phyloP scores from a whole-genome alignment of 805 yeast genomes.

The Candida schatavii region DNA sequence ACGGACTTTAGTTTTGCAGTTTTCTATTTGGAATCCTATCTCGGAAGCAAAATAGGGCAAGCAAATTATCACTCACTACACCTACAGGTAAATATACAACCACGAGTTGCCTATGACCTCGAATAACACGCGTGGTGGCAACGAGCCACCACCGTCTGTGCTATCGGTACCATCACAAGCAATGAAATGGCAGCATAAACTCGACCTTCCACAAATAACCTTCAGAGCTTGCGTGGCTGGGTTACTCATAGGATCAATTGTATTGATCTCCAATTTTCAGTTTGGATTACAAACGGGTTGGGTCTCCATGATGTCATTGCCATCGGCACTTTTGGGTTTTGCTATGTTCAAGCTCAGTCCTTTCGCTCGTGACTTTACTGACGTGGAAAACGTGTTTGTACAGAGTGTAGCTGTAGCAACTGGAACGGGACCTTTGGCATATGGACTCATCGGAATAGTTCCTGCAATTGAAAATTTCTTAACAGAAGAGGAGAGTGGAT shows the following conservation, averaged over 20 bases:
- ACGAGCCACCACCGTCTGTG: too few relatives aligned
- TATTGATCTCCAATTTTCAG: constrained; percentile 87
- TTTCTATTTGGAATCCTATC: too few relatives aligned
- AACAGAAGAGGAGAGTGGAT: constrained; percentile 74
- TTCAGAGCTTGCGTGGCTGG: constrained; percentile 74
- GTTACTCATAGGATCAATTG: constrained; percentile 78
- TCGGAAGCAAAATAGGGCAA: too few relatives aligned
- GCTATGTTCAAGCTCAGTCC: constrained; percentile 69
- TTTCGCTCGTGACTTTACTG: constrained; percentile 49
- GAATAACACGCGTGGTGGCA: too few relatives aligned
- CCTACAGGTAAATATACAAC: too few relatives aligned
- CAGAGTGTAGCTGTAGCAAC: constrained; percentile 95
- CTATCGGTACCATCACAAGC: neutral
- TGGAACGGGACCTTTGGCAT: constrained; percentile 96
- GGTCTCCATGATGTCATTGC: constrained; percentile 99
- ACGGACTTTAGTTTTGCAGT: too few relatives aligned
- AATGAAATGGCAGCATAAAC: constrained; percentile 44
- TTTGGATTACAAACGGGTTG: constrained; percentile 97
- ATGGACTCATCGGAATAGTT: constrained; percentile 90
- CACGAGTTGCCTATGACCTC: too few relatives aligned
- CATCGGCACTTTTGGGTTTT: constrained; percentile 85
- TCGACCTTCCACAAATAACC: constrained; percentile 63
- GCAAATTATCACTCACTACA: too few relatives aligned
- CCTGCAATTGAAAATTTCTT: constrained; percentile 94
- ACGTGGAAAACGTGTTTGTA: constrained; percentile 90